These are phyloP conservation scores for Jamesozyma hellenica DNA, from an alignment of 805 yeast genomes.

Conservation along the genomic window DNA sequence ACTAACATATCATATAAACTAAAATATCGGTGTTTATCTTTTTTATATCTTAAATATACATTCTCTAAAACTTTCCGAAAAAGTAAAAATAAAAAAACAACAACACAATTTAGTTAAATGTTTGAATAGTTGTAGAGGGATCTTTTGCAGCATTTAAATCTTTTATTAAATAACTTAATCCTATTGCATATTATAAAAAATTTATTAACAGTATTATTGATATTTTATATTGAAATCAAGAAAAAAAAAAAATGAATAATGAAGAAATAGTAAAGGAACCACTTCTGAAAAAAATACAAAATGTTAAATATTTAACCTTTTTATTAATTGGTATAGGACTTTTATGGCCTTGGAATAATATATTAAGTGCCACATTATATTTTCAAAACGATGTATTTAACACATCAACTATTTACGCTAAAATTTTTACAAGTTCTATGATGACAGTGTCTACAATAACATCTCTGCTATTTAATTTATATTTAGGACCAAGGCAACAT, in stretches of 20 bases:
- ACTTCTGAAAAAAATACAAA: constrained; percentile 12
- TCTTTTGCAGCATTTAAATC: too few species aligned
- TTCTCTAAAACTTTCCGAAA: too few species aligned
- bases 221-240: too few species aligned
- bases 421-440: constrained; percentile 68
- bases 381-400: constrained; percentile 50
- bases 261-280: constrained; percentile 3
- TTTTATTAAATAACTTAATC: too few species aligned
- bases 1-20: too few species aligned
- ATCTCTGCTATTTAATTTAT: constrained; percentile 48
- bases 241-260: not conserved
- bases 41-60: too few species aligned
- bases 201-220: too few species aligned
- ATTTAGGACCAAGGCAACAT: constrained; percentile 55
- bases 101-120: too few species aligned
- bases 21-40: too few species aligned
- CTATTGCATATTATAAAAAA: too few species aligned
- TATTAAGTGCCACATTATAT: constrained; percentile 76
- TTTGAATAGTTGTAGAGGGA: too few species aligned
- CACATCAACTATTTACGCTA: constrained; percentile 40
- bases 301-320: constrained; percentile 45
- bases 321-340: constrained; percentile 63
- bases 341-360: constrained; percentile 96
- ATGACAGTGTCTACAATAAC: constrained; percentile 76
- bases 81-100: too few species aligned